A percentile compares a stretch with the other conserved stretches of the same genome.
phyloP scores from a whole-genome alignment of 1,284 basidiomycete species.

The Austroboletus novae-zelandiae region DNA sequence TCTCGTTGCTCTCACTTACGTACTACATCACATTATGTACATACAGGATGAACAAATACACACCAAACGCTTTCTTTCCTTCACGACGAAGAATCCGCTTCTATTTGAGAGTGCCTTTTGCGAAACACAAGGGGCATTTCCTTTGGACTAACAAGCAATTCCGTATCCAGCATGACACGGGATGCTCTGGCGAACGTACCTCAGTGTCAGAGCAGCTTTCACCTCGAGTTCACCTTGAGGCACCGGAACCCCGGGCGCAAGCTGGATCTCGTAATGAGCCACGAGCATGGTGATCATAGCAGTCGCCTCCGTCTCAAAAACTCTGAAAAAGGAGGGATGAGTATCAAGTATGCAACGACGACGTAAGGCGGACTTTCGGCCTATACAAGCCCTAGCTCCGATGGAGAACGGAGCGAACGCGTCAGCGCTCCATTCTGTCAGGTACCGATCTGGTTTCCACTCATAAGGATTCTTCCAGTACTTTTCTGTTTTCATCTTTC shows the following conservation, averaged over 20 bases:
- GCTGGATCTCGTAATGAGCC: not conserved
- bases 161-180: not conserved
- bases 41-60: no score
- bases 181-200: not conserved
- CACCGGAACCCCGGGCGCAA: not conserved
- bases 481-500: not conserved
- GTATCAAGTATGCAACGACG: not conserved
- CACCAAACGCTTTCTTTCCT: no score
- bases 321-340: not conserved
- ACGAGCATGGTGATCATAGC: not conserved
- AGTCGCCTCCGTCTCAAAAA: not conserved
- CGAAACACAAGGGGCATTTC: not conserved
- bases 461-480: not conserved
- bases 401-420: not conserved
- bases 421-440: not conserved
- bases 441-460: not conserved
- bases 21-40: no score
- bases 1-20: no score
- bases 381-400: not conserved
- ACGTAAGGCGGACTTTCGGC: not conserved
- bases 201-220: not conserved
- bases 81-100: no score
- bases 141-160: not conserved
- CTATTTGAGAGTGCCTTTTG: not conserved
- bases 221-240: not conserved